Evolutionary conservation across 768 basidiomycete species (phyloP).

Genomic region (Pulveroboletus sp.): DNA sequence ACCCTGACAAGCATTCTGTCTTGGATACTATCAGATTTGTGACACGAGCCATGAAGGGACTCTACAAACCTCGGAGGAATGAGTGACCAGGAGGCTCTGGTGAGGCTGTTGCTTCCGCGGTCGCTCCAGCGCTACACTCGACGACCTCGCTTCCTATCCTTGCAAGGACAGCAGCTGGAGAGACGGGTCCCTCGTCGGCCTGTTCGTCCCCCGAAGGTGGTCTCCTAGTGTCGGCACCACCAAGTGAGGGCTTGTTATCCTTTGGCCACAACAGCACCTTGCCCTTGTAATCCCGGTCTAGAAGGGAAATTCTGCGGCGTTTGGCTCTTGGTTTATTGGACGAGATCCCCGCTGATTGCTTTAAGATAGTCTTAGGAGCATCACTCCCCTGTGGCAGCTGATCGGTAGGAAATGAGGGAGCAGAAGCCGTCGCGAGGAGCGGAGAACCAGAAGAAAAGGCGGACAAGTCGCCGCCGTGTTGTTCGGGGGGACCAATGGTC

Average conservation of each 20-base stretch:
- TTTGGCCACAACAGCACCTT: constrained; percentile 10
- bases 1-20: constrained; percentile 88
- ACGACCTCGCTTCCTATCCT: constrained; percentile 52
- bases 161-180: constrained; percentile 63
- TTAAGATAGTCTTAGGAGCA: constrained; percentile 24
- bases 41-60: not conserved
- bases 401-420: constrained; percentile 8
- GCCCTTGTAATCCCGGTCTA: constrained; percentile 10
- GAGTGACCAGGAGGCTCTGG: constrained; percentile 44
- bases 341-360: constrained; percentile 8
- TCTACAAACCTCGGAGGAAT: constrained; percentile 64
- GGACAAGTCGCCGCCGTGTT: constrained; percentile 5
- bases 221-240: constrained; percentile 11
- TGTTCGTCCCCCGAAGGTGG: constrained; percentile 1
- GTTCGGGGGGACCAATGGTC: constrained; percentile 11
- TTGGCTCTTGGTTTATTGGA: constrained; percentile 4
- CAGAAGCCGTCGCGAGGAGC: constrained; percentile 14
- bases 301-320: constrained; percentile 11
- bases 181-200: constrained; percentile 36
- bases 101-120: constrained; percentile 23
- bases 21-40: constrained; percentile 31
- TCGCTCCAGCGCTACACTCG: constrained; percentile 63
- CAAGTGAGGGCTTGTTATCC: constrained; percentile 21
- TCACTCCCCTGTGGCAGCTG: not conserved
- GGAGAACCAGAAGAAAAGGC: constrained; percentile 23